Percentiles rank a stretch among this genome's conserved stretches.
phyloP scores from a whole-genome alignment of 495 filamentous ascomycete genomes.

The Neurospora tetrasperma region DNA sequence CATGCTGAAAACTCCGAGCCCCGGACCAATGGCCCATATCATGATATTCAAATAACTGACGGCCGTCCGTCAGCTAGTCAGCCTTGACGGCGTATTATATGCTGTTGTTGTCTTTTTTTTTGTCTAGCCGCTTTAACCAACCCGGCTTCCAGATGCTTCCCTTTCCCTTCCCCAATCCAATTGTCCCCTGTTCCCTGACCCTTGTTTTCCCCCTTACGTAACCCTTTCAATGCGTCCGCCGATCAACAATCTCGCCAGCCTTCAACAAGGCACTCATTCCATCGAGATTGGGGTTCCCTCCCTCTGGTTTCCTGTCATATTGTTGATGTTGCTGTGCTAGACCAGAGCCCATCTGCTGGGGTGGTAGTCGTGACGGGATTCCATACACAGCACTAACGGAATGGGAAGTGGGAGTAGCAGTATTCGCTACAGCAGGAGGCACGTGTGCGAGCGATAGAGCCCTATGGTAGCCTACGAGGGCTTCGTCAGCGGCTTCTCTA shows the following conservation, averaged over 20 bases:
- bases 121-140: background rate
- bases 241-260: conserved; percentile 45
- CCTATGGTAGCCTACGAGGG: conserved; percentile 14
- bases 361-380: background rate
- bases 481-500: conserved; percentile 8
- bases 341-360: background rate
- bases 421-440: background rate
- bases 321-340: background rate
- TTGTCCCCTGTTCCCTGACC: conserved; percentile 7
- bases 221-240: conserved; percentile 18
- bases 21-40: background rate
- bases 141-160: background rate
- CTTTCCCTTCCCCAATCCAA: background rate
- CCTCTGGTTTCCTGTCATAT: conserved; percentile 6
- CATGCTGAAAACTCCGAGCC: background rate
- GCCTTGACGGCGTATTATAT: background rate
- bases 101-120: background rate
- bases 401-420: background rate
- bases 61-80: background rate
- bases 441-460: conserved; percentile 5
- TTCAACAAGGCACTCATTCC: conserved; percentile 44
- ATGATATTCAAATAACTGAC: background rate
- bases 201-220: conserved; percentile 4
- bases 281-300: conserved; percentile 21
- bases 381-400: background rate